Percentiles rank a stretch among this genome's conserved stretches.
phyloP scores from a whole-genome alignment of 2,329 filamentous ascomycete genomes.

The Fusarium virguliforme region DNA sequence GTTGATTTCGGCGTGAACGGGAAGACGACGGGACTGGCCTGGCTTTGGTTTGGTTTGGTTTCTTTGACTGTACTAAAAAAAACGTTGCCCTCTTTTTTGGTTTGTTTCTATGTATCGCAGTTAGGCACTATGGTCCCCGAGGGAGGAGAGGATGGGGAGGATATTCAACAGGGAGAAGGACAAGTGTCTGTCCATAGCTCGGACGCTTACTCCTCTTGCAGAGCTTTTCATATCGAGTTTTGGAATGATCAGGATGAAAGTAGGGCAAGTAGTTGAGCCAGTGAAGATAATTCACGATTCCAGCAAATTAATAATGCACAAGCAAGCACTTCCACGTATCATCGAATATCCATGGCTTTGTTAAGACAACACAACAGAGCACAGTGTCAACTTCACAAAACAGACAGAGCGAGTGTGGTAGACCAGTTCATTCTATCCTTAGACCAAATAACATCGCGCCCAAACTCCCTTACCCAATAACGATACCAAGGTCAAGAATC shows the following conservation, averaged over 20 bases:
- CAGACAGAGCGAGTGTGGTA: constrained; percentile 1
- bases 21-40: constrained; percentile 19
- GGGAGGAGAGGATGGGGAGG: neutral
- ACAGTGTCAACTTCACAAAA: constrained; percentile 4
- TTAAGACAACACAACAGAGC: neutral
- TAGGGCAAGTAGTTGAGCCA: constrained; percentile 33
- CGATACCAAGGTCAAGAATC: constrained; percentile 38
- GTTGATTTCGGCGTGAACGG: constrained; percentile 21
- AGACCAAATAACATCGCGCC: constrained; percentile 41
- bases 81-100: constrained; percentile 22
- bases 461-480: constrained; percentile 48
- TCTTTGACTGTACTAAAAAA: constrained; percentile 41
- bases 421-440: constrained; percentile 48
- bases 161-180: constrained; percentile 13
- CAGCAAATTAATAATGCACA: constrained; percentile 20
- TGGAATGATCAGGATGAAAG: constrained; percentile 29
- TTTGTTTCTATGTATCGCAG: constrained; percentile 22
- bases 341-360: neutral
- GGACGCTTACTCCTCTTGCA: constrained; percentile 3
- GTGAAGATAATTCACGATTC: constrained; percentile 44
- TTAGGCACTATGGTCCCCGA: neutral
- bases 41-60: constrained; percentile 25
- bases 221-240: constrained; percentile 14
- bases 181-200: constrained; percentile 16
- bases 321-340: neutral